These are phyloP conservation scores for Clonostachys sp. DNA, from an alignment of 2,329 filamentous ascomycete species.

Conservation along the genomic window DNA sequence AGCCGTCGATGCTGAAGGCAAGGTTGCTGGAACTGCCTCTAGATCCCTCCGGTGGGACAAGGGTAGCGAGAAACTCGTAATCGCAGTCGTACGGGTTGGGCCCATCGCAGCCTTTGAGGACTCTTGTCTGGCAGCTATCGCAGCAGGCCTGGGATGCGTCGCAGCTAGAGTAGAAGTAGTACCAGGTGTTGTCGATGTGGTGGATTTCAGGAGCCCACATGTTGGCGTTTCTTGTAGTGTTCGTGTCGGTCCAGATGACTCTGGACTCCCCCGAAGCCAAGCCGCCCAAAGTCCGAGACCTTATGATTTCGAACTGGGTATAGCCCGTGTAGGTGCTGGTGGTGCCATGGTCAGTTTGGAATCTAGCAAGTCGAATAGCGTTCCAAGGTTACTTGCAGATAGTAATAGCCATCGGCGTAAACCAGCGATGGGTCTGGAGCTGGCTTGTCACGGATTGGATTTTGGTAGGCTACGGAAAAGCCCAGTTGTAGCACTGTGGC, in stretches of 20 bases:
- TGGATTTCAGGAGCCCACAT: conserved; percentile 55
- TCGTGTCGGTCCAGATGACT: too few relatives aligned
- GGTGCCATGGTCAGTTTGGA: too few relatives aligned
- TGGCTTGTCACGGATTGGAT: not conserved
- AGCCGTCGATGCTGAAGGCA: not conserved
- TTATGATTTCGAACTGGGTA: too few relatives aligned
- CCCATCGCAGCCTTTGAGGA: not conserved
- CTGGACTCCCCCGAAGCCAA: too few relatives aligned
- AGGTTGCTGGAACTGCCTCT: not conserved
- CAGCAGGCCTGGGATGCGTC: conserved; percentile 19
- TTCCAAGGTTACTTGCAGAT: not conserved
- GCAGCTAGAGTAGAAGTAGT: conserved; percentile 37
- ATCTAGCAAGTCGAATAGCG: too few relatives aligned
- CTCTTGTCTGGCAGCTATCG: conserved; percentile 25
- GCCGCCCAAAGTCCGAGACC: too few relatives aligned
- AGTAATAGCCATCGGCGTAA: not conserved
- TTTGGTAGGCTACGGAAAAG: not conserved
- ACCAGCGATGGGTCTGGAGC: not conserved
- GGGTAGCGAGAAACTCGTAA: not conserved
- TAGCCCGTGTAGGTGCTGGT: too few relatives aligned
- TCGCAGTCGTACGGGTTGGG: not conserved
- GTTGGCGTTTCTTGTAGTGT: too few relatives aligned
- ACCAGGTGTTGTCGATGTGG: conserved; percentile 43
- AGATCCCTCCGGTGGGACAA: not conserved
- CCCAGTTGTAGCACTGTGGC: too few relatives aligned